Percentiles rank a stretch among this genome's conserved stretches.
phyloP scores from a whole-genome alignment of 805 yeast genomes.

The Monosporozyma yasuniensis region DNA sequence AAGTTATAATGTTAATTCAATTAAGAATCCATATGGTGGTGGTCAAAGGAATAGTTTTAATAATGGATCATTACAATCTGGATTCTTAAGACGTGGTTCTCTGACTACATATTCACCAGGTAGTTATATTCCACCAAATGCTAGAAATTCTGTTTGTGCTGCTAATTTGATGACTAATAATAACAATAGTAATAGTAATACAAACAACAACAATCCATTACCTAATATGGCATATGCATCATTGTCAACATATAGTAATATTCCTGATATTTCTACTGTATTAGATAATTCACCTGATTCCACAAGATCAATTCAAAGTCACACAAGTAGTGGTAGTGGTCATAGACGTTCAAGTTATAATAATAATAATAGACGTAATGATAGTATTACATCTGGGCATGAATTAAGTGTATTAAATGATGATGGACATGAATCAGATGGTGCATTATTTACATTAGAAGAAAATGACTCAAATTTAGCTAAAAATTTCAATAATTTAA shows the following conservation, averaged over 20 bases:
- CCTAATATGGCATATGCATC: constrained; percentile 41
- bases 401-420: constrained; percentile 23
- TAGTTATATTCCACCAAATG: constrained; percentile 1
- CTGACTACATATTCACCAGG: constrained; percentile 14
- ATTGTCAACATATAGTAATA: constrained; percentile 11
- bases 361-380: not conserved
- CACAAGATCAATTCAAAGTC: not conserved
- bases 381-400: not conserved
- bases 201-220: constrained; percentile 54
- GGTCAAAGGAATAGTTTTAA: constrained; percentile 5
- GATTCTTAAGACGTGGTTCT: constrained; percentile 17
- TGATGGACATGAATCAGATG: constrained; percentile 26
- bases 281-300: constrained; percentile 9
- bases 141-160: constrained; percentile 5
- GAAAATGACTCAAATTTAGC: constrained; percentile 29
- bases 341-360: not conserved
- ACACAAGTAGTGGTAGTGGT: not conserved
- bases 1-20: not conserved
- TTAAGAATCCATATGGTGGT: constrained; percentile 9
- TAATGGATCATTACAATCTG: constrained; percentile 3
- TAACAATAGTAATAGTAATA: constrained; percentile 4
- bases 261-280: constrained; percentile 22
- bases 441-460: constrained; percentile 28
- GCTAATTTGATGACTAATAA: too few relatives aligned
- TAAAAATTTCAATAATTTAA: constrained; percentile 20